These are phyloP conservation scores for Venturia pyrina DNA, from an alignment of 2,329 filamentous ascomycete genomes.

Conservation along the genomic window DNA sequence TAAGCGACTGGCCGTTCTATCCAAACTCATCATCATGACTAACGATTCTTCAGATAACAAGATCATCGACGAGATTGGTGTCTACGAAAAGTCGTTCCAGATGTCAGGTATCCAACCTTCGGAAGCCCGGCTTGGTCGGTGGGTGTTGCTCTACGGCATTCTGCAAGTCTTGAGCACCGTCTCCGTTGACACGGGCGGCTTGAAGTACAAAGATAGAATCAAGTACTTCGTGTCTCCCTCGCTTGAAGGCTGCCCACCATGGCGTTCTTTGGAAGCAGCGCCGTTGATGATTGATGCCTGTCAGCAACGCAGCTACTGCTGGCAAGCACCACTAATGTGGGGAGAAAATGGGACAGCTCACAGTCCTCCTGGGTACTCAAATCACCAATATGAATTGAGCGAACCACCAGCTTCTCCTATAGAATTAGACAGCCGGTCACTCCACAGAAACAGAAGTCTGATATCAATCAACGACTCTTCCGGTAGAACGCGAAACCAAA, in stretches of 20 bases:
- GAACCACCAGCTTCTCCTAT: not conserved
- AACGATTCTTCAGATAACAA: constrained; percentile 21
- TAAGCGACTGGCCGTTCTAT: constrained; percentile 14
- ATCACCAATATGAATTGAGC: constrained; percentile 9
- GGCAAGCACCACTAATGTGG: constrained; percentile 12
- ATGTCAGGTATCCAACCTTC: constrained; percentile 21
- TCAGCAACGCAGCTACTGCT: constrained; percentile 13
- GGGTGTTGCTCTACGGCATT: constrained; percentile 33
- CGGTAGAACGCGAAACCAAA: not conserved
- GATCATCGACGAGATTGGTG: constrained; percentile 30
- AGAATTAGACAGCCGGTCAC: not conserved
- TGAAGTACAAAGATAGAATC: constrained; percentile 28
- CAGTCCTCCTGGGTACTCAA: constrained; percentile 9
- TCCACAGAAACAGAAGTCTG: not conserved
- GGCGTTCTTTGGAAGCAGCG: constrained; percentile 13
- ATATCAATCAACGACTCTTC: not conserved
- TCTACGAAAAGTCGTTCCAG: constrained; percentile 26
- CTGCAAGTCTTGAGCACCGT: constrained; percentile 32
- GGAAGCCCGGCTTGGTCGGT: constrained; percentile 33
- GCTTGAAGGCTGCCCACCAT: constrained; percentile 18
- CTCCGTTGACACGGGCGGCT: constrained; percentile 30
- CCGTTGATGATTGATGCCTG: constrained; percentile 12
- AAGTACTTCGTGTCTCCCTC: constrained; percentile 31
- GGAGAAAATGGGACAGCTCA: not conserved
- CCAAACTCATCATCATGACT: constrained; percentile 13